Conservation (phyloP, 192 early-diverging fungal genomes). For the Backusella tarrabulga region DNA sequence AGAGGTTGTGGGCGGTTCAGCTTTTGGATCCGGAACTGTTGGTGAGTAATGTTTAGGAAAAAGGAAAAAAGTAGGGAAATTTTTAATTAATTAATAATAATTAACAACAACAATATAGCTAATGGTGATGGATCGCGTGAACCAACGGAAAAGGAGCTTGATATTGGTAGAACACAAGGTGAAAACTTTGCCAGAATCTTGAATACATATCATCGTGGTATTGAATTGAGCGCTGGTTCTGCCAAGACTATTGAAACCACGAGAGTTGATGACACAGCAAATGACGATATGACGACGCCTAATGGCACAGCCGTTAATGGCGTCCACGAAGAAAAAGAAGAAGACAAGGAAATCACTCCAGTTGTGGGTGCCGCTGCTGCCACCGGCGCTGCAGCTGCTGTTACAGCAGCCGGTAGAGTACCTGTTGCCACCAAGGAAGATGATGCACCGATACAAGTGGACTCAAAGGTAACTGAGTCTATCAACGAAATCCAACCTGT, state of each 20-base stretch:
- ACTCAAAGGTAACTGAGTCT: not conserved
- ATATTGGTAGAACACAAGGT: constrained; percentile 58
- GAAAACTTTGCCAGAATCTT: constrained; percentile 55
- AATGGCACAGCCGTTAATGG: not conserved
- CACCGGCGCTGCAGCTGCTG: not conserved
- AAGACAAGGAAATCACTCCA: not conserved
- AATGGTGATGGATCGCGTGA: constrained; percentile 66
- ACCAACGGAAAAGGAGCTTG: constrained; percentile 62
- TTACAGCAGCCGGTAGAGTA: not conserved
- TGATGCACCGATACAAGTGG: not conserved
- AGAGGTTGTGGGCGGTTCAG: constrained; percentile 20
- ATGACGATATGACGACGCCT: not conserved
- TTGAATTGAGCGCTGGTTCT: not conserved
- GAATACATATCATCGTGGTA: constrained; percentile 11
- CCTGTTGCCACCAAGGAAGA: not conserved
- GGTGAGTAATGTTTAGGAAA: not conserved
- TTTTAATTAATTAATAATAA: not conserved
- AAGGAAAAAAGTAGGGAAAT: not conserved
- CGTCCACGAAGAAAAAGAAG: not conserved
- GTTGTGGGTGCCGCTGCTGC: not conserved
- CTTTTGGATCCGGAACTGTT: constrained; percentile 32
- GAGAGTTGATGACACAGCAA: not conserved
- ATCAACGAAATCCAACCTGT: not conserved
- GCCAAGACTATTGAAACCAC: not conserved
- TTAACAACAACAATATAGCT: constrained; percentile 22